These are phyloP conservation scores for Cercospora sojina DNA, from an alignment of 2,329 filamentous ascomycete genomes.

Conservation along the genomic window DNA sequence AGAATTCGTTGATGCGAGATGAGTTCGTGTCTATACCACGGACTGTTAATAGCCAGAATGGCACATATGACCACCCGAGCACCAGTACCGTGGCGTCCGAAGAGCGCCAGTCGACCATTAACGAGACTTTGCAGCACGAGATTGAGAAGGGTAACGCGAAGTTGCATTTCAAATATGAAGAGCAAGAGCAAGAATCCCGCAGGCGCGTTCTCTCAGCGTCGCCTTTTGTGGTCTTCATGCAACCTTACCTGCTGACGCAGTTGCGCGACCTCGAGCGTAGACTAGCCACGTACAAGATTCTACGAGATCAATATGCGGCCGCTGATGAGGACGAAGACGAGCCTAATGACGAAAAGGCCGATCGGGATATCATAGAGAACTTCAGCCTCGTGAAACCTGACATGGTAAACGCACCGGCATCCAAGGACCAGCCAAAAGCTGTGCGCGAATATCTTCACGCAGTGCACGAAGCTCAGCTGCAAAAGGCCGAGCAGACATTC, in stretches of 20 bases:
- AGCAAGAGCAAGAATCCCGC: conserved; percentile 89
- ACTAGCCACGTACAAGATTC: conserved; percentile 74
- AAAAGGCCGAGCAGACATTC: conserved; percentile 91
- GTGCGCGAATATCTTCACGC: conserved; percentile 92
- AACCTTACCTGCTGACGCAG: conserved; percentile 89
- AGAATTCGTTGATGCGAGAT: conserved; percentile 90
- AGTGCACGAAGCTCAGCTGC: conserved; percentile 94
- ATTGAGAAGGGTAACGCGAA: conserved; percentile 17
- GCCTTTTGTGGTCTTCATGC: conserved; percentile 92
- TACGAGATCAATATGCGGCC: conserved; percentile 68
- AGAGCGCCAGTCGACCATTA: conserved; percentile 18
- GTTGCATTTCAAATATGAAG: conserved; percentile 77
- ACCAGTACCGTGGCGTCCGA: conserved; percentile 12
- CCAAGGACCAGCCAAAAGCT: conserved; percentile 79
- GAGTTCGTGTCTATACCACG: conserved; percentile 82
- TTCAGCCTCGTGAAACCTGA: conserved; percentile 93
- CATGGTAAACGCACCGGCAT: conserved; percentile 87
- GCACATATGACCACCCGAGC: conserved; percentile 22
- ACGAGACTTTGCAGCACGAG: conserved; percentile 21
- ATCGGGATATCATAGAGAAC: conserved; percentile 43
- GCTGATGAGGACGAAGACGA: conserved; percentile 42
- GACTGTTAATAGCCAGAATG: conserved; percentile 42
- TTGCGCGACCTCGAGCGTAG: conserved; percentile 86
- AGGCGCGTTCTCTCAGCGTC: conserved; percentile 93
- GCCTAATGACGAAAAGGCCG: conserved; percentile 36